Base-by-base conservation (phyloP, 352 stramenopile species). In the Pythium myriotylum region DNA sequence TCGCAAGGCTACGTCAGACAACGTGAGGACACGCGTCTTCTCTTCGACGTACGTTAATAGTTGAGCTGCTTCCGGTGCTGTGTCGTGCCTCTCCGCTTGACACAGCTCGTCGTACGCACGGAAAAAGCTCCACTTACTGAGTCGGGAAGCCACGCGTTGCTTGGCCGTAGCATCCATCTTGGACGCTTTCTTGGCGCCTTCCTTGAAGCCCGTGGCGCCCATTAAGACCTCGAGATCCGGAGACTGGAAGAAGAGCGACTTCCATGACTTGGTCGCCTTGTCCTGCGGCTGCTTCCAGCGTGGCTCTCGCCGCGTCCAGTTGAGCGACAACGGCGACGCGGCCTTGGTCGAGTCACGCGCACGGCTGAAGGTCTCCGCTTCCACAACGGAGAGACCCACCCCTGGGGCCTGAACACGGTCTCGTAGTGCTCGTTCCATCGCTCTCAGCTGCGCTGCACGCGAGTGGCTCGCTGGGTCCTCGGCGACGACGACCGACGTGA, bases 141-240 rank as follows among this genome's bases (percentile, higher is more conserved):
- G 62, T 22, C 79, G 79, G 33, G 83, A 91, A 16, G 81, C 66
- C 42, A 91, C 79, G 55, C 63, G 73, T 40, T 84, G 71, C 66
- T 83, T 78, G 19, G 68, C 64, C 27, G 33, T 35, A 14, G 17
- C 33, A 57, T 79, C 65, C 75, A 92, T 81, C 41, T 82, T 77
- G 5, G 67, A 70, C 2, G 74, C 60, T 27, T 89, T 91, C 70
- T 91, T 88, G 29, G 83, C 81, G 16, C 83, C 83, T 49, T 92
- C 77, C n/a, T 85, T 87, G 41, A 88, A 77, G 12, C 81, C 81
- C 6, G 71, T 86, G 3, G 79, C 79, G 13, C 67, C 79, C 62
- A 79, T 76, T 1, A 91, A 52, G 40, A 85, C 77, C 42, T 92
- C 83, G 4, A 86, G 56, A 16, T 86, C 74, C 8, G 62, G 57